Base-by-base conservation (phyloP, 2,329 filamentous ascomycete species). In the Chaetomium strumarium region DNA sequence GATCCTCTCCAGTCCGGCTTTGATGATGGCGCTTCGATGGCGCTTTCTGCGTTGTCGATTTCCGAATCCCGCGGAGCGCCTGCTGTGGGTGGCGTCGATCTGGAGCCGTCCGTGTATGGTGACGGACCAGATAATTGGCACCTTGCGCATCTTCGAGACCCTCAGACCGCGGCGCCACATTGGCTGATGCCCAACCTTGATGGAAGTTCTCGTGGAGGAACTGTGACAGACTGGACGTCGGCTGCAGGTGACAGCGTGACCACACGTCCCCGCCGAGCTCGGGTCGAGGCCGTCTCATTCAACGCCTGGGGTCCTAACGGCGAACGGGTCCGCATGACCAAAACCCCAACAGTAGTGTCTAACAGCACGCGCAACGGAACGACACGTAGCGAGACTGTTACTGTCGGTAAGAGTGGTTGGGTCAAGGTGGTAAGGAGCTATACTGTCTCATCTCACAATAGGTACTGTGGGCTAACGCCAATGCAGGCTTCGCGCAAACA, bases 291-390 rank as follows among this genome's bases (percentile, higher is more conserved):
- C 9, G 30, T 54, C 10, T 17, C 50, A 3, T 63, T 55, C 51
- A 63, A 58, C 19, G 60, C 58, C 33, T 64, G 51, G 43, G 61
- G 59, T 13, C 61, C 62, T 3, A 20, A 59, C 5, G 62, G 63
- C 24, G 44, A 62, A 51, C 39, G 19, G 12, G 42, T 34, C 5
- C 45, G 46, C 12, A 51, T 47, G 48, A 17, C 47, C 34, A 58
- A 58, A 44, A 44, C 33, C 2, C 53, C 51, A 7, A 58, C 57
- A 1, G 47, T 52, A 3, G 43, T 20, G 14, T 60, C 55, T 2
- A 46, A 40, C 34, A 53, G 31, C 40, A 52, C 47, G 6, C 39
- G 29, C 10, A 40, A 55, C 38, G 16, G 41, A 34, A 30, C 36
- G 30, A 36, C 19, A 5, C 13, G 11, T 19, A 12, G 5, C 33